A percentile compares a stretch with the other conserved stretches of the same genome.
Evolutionary conservation across 306 rosid species (phyloP).

Genomic region (Lablab purpureus): DNA sequence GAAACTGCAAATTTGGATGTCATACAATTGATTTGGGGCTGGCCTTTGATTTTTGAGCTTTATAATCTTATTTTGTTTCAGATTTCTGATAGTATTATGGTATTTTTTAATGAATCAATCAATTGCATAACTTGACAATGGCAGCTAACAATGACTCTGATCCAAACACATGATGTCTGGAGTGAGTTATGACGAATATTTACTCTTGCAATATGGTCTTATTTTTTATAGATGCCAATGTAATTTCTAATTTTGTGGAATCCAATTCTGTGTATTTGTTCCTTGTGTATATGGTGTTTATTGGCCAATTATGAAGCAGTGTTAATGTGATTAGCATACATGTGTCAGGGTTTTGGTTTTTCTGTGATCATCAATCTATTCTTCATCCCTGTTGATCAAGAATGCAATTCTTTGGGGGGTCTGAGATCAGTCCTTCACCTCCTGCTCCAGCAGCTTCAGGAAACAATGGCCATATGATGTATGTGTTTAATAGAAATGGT

Average conservation of each 20-base stretch:
- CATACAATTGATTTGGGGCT: background rate
- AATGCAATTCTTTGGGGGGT: conserved; percentile 97
- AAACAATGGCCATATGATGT: conserved; percentile 95
- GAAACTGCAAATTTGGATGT: conserved; percentile 16
- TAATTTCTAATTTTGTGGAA: background rate
- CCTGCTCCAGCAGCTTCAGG: conserved; percentile 81
- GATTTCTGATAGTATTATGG: background rate
- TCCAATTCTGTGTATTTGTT: background rate
- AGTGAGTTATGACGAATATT: background rate
- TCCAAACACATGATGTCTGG: background rate
- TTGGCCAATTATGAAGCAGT: conserved; percentile 5
- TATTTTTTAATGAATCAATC: conserved; percentile 2
- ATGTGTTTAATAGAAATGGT: conserved; percentile 89
- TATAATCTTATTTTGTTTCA: background rate
- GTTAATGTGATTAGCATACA: conserved; percentile 29
- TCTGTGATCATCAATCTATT: conserved; percentile 49
- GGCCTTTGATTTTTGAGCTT: background rate
- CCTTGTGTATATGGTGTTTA: background rate
- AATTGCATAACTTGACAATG: conserved; percentile 2
- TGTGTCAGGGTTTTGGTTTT: conserved; percentile 37
- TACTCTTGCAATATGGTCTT: background rate
- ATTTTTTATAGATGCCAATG: background rate
- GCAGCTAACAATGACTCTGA: background rate
- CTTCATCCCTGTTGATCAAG: conserved; percentile 36
- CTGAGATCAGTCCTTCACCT: conserved; percentile 98